These are phyloP conservation scores for Paecilomyces formosus DNA, from an alignment of 2,329 filamentous ascomycete species.

Conservation along the genomic window DNA sequence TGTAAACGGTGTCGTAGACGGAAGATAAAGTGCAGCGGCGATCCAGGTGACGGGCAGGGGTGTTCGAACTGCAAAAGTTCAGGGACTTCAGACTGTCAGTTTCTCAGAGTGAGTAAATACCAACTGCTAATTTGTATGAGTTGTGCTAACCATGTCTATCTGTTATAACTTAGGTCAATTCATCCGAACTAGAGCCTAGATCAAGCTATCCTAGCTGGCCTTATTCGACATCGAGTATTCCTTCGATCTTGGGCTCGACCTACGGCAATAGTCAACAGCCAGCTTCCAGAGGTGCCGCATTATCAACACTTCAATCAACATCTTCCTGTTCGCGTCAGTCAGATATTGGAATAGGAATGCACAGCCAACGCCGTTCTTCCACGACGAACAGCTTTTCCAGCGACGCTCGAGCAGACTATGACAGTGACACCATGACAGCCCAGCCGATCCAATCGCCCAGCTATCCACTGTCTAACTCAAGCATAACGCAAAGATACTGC, in stretches of 20 bases:
- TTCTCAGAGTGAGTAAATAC: conserved; percentile 58
- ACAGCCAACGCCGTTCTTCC: conserved; percentile 13
- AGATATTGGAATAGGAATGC: conserved; percentile 18
- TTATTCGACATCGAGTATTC: conserved; percentile 15
- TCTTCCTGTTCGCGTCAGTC: conserved; percentile 12
- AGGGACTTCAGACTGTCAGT: conserved; percentile 60
- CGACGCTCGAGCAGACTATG: conserved; percentile 21
- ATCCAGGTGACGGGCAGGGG: conserved; percentile 65
- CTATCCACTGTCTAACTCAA: conserved; percentile 28
- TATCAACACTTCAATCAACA: conserved; percentile 8
- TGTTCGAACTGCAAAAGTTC: conserved; percentile 78
- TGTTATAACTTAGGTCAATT: conserved; percentile 22
- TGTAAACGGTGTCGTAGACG: conserved; percentile 84
- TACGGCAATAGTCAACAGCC: conserved; percentile 4
- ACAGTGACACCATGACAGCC: conserved; percentile 22
- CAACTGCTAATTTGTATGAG: neutral
- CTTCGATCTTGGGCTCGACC: conserved; percentile 10
- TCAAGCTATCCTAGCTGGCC: conserved; percentile 16
- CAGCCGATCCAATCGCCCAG: conserved; percentile 26
- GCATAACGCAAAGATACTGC: conserved; percentile 19
- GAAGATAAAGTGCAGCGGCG: conserved; percentile 92
- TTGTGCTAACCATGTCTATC: neutral
- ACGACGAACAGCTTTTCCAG: conserved; percentile 14
- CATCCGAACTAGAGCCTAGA: conserved; percentile 19
- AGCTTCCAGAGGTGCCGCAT: conserved; percentile 1